These are phyloP conservation scores for Bimuria novae-zelandiae DNA, from an alignment of 2,329 filamentous ascomycete species.

Conservation along the genomic window DNA sequence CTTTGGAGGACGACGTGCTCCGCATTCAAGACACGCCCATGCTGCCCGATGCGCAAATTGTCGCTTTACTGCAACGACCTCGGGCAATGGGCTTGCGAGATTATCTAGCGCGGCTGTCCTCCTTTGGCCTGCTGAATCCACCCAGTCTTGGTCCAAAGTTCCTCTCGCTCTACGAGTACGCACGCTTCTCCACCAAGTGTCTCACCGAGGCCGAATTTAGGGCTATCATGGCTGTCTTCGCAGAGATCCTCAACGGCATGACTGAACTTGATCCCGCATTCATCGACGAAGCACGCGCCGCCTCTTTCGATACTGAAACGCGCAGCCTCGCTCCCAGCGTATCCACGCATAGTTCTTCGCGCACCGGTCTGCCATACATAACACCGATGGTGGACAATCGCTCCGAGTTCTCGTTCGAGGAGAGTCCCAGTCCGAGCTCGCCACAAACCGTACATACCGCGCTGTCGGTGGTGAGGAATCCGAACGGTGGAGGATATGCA, in stretches of 20 bases:
- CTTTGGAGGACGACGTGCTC: slow-evolving; percentile 33
- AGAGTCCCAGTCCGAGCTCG: slow-evolving; percentile 19
- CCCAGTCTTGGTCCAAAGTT: slow-evolving; percentile 62
- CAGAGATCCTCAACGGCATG: slow-evolving; percentile 79
- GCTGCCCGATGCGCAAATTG: slow-evolving; percentile 67
- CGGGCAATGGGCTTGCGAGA: slow-evolving; percentile 74
- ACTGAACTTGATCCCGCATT: slow-evolving; percentile 61
- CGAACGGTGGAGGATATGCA: slow-evolving; percentile 27
- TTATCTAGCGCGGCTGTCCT: slow-evolving; percentile 74
- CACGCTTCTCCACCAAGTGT: slow-evolving; percentile 76
- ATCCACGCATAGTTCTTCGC: slow-evolving; percentile 25
- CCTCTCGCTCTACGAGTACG: slow-evolving; percentile 76
- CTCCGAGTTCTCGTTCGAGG: slow-evolving; percentile 27
- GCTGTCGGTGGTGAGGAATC: slow-evolving; percentile 29
- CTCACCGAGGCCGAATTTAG: slow-evolving; percentile 74
- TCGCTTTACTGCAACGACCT: slow-evolving; percentile 72
- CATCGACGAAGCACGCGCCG: slow-evolving; percentile 51
- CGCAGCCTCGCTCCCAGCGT: slow-evolving; percentile 40
- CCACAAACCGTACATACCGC: slow-evolving; percentile 40
- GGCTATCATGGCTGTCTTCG: slow-evolving; percentile 81
- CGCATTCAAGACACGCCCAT: slow-evolving; percentile 34
- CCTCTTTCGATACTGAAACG: slow-evolving; percentile 32
- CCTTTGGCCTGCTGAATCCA: slow-evolving; percentile 66
- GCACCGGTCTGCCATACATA: slow-evolving; percentile 32
- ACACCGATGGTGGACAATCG: slow-evolving; percentile 31